Base-by-base conservation (phyloP, 805 yeast genomes). In the Yamadazyma endophytica region DNA sequence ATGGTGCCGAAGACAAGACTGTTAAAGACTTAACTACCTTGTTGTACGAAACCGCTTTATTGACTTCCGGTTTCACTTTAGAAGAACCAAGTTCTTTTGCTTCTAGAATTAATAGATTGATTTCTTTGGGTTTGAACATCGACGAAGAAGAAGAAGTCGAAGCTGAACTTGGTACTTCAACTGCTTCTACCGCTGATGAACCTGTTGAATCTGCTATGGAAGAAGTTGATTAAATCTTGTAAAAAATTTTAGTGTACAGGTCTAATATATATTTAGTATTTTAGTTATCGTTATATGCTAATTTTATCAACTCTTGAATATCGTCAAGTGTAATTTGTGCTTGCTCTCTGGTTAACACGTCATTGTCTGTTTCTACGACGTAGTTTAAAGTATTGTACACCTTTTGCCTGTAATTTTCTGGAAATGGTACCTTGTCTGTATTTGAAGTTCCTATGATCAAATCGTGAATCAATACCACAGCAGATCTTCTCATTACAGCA, bases 71-170 rank as follows among this genome's bases (percentile, higher is more conserved):
- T 69, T 92, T 92, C 89, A 73, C 97, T 49, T 79, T 92, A 61
- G 98, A 92, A 58, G 99, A 92, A 74, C 98, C 99, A 74, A 80
- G 83, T 59, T 81, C 96, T 34, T 92, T 92, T 59, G 97, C 99
- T 54, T 70, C 84, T 54, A 88, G 99, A 79, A 90, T 92, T 69
- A 92, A 92, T 83, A 85, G 97, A 71, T 81, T 92, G 69, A 90
- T 92, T 57, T 84, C 97, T 35, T 80, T 92, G 58, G 99, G 99
- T 68, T 82, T 92, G 64, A 89, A 92, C 82, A 88, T 92, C 57
- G 98, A 92, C 56, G 96, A 87, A 66, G 88, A 80, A 21, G 86
- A 79, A 56, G 77, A 62, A 46, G 72, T 55, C 32, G 68, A 71
- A 42, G 67, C 70, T 46, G 80, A 69, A 47, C 75, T 70, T 46